phyloP scores from a whole-genome alignment of 352 stramenopile genomes.

The Globisporangium abappressorium region DNA sequence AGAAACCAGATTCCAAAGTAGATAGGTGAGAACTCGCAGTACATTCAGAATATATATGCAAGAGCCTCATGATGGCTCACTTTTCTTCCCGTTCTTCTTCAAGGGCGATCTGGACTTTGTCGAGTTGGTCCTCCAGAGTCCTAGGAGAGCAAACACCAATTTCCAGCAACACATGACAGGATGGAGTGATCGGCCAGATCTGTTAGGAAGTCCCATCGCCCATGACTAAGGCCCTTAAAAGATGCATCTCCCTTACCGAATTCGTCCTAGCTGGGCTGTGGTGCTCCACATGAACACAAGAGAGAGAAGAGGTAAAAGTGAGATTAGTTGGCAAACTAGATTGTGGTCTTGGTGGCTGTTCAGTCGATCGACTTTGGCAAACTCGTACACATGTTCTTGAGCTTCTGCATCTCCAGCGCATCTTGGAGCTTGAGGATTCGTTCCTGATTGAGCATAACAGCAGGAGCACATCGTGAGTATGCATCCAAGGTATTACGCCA shows the following conservation, averaged over 20 bases:
- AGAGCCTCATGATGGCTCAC: slow-evolving; percentile 17
- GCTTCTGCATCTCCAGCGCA: slow-evolving; percentile 73
- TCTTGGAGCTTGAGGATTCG: slow-evolving; percentile 79
- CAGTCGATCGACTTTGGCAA: background rate
- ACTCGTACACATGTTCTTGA: slow-evolving; percentile 71
- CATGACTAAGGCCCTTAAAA: background rate
- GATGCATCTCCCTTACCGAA: slow-evolving; percentile 27
- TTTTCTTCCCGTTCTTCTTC: slow-evolving; percentile 76
- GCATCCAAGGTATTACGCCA: too few relatives aligned
- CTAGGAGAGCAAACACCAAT: slow-evolving; percentile 16
- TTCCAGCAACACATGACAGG: background rate
- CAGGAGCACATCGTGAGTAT: background rate
- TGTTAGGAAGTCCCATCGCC: too few relatives aligned
- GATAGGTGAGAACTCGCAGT: background rate
- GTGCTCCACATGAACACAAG: background rate
- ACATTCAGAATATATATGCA: too few relatives aligned
- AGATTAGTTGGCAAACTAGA: background rate
- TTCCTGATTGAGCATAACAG: slow-evolving; percentile 29
- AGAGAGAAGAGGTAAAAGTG: background rate
- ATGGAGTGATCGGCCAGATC: too few relatives aligned
- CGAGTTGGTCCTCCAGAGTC: slow-evolving; percentile 58
- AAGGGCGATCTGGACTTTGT: slow-evolving; percentile 56
- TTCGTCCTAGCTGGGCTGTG: slow-evolving; percentile 60
- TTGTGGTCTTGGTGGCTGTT: background rate
- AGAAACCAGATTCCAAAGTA: background rate